phyloP scores from a whole-genome alignment of 805 yeast species.

The Candida pseudoglaebosa region DNA sequence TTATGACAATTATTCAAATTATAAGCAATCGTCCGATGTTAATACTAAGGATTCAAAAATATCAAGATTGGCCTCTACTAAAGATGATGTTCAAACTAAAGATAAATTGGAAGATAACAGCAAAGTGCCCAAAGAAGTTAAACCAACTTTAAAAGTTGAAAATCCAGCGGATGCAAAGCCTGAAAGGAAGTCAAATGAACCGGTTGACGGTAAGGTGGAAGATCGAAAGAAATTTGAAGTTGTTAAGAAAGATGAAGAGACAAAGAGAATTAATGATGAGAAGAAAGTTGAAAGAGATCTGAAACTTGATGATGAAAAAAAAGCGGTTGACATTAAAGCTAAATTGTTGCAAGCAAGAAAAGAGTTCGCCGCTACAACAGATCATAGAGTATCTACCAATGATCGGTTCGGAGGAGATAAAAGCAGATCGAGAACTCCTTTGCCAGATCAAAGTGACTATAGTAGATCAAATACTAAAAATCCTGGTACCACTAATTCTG shows the following conservation, averaged over 20 bases:
- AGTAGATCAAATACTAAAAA: not conserved
- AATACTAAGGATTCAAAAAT: not conserved
- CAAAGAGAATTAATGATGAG: constrained; percentile 1
- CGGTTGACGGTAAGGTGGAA: constrained; percentile 8
- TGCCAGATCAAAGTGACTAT: constrained; percentile 10
- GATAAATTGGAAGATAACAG: not conserved
- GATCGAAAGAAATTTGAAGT: constrained; percentile 7
- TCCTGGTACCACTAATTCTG: not conserved
- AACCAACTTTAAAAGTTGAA: not conserved
- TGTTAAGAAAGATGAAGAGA: not conserved
- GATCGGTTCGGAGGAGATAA: not conserved
- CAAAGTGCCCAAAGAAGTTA: not conserved
- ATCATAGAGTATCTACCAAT: constrained; percentile 1
- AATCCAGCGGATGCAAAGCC: constrained; percentile 4
- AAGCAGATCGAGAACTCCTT: constrained; percentile 8
- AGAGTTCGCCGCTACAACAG: constrained; percentile 13
- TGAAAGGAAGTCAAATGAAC: too few relatives aligned
- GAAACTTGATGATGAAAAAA: not conserved
- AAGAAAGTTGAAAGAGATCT: not conserved
- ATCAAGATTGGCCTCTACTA: not conserved
- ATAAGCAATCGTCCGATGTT: constrained; percentile 10
- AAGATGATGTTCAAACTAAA: not conserved
- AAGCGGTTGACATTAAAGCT: constrained; percentile 14
- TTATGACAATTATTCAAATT: constrained; percentile 29
- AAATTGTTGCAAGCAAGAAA: constrained; percentile 21